These are phyloP conservation scores for Globisporangium echinulatum DNA, from an alignment of 352 stramenopile genomes.

Conservation along the genomic window DNA sequence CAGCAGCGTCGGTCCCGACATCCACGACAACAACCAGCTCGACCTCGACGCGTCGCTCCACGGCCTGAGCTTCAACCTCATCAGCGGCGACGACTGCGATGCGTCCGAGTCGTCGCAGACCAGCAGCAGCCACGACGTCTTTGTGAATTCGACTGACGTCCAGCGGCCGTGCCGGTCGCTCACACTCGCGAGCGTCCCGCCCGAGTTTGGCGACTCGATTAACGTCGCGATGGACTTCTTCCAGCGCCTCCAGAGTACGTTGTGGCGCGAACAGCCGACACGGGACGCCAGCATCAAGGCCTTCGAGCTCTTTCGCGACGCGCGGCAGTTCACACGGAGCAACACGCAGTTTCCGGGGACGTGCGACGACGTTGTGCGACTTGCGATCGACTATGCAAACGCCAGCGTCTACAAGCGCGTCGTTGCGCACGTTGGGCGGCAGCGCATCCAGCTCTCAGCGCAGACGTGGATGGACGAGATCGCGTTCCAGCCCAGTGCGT, in stretches of 20 bases:
- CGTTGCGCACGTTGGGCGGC: constrained; percentile 28
- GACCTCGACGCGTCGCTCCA: constrained; percentile 28
- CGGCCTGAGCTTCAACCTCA: constrained; percentile 17
- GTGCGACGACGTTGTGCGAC: constrained; percentile 27
- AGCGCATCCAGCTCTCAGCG: constrained; percentile 33
- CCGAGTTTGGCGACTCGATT: constrained; percentile 53
- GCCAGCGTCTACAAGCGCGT: constrained; percentile 42
- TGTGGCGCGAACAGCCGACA: constrained; percentile 24
- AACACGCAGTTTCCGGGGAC: constrained; percentile 36
- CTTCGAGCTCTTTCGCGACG: constrained; percentile 34
- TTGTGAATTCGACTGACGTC: too few species aligned
- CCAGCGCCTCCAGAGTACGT: constrained; percentile 46
- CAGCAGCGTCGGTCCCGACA: background rate
- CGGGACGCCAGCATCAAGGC: constrained; percentile 17
- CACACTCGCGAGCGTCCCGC: constrained; percentile 23
- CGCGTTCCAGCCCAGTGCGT: constrained; percentile 26
- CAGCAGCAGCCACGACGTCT: constrained; percentile 5
- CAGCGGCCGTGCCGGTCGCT: constrained; percentile 13
- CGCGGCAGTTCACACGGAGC: constrained; percentile 44
- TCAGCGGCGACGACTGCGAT: constrained; percentile 6
- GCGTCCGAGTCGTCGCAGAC: constrained; percentile 13
- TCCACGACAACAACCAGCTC: background rate
- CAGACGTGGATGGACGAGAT: constrained; percentile 52
- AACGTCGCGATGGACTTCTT: constrained; percentile 58
- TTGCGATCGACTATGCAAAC: constrained; percentile 46